phyloP scores from a whole-genome alignment of 495 filamentous ascomycete species.

The Podospora conica region DNA sequence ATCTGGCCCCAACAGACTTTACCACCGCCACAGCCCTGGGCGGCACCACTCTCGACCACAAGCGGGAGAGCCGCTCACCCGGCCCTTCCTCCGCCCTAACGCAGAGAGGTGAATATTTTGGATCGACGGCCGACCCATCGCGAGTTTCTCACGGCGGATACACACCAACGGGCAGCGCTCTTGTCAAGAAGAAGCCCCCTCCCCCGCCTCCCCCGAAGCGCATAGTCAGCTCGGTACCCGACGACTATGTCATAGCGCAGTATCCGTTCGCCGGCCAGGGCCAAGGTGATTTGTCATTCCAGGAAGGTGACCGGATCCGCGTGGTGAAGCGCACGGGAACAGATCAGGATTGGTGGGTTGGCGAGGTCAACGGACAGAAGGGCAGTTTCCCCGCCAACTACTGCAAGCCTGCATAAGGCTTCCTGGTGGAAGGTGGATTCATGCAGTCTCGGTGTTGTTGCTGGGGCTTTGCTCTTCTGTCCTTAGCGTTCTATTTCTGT shows the following conservation, averaged over 20 bases:
- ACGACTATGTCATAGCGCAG: constrained; percentile 67
- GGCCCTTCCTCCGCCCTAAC: constrained; percentile 20
- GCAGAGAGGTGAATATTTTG: constrained; percentile 48
- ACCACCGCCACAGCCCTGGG: constrained; percentile 40
- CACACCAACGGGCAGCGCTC: constrained; percentile 22
- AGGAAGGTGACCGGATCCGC: constrained; percentile 76
- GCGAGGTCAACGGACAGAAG: constrained; percentile 65
- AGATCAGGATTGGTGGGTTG: constrained; percentile 94
- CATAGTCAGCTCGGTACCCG: constrained; percentile 36
- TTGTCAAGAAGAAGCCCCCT: constrained; percentile 39
- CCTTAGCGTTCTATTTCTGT: neutral
- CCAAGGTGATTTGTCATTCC: constrained; percentile 71
- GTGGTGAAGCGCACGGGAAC: constrained; percentile 80
- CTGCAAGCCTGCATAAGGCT: constrained; percentile 37
- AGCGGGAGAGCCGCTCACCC: neutral
- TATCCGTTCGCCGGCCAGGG: constrained; percentile 73
- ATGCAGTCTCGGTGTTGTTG: neutral
- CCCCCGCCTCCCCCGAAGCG: constrained; percentile 68
- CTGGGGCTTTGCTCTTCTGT: neutral
- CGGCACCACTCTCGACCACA: constrained; percentile 5
- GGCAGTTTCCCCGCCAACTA: constrained; percentile 94
- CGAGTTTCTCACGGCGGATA: constrained; percentile 24
- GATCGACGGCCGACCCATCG: constrained; percentile 23
- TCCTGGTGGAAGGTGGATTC: neutral
- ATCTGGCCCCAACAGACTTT: constrained; percentile 41